A percentile compares a stretch with the other conserved stretches of the same genome.
Evolutionary conservation across 78 protist species (phyloP).

Genomic region (Cyanophora paradoxa): DNA sequence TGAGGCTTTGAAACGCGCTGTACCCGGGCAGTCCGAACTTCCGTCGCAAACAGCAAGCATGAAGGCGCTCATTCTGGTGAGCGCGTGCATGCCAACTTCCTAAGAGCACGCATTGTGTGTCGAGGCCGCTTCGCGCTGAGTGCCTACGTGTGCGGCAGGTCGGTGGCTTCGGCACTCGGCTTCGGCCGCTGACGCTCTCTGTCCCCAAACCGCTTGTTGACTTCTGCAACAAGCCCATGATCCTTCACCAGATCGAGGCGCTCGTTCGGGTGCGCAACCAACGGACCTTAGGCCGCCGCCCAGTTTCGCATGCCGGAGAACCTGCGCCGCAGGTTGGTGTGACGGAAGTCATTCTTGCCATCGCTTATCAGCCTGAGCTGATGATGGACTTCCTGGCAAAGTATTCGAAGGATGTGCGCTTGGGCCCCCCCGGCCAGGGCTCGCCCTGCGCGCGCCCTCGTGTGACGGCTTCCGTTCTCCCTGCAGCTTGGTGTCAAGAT

Average conservation of each 20-base stretch:
- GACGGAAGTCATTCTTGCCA: constrained; percentile 81
- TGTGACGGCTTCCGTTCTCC: too few species aligned
- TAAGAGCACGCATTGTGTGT: too few species aligned
- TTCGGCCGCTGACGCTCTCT: constrained; percentile 90
- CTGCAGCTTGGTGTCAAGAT: constrained; percentile 57
- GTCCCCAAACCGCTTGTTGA: constrained; percentile 90
- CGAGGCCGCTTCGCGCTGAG: too few species aligned
- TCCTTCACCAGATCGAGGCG: constrained; percentile 85
- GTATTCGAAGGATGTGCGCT: background rate
- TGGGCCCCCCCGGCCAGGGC: too few species aligned
- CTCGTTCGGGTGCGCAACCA: too few species aligned
- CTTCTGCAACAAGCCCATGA: constrained; percentile 85
- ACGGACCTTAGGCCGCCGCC: too few species aligned
- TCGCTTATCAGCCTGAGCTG: constrained; percentile 74
- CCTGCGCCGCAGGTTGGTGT: constrained; percentile 70
- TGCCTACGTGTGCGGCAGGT: too few species aligned
- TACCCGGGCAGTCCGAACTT: too few species aligned
- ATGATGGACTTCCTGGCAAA: constrained; percentile 40
- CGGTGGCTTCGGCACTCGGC: constrained; percentile 90
- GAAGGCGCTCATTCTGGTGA: constrained; percentile 94
- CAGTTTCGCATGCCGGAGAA: background rate
- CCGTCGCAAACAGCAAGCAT: too few species aligned
- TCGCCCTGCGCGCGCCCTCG: too few species aligned
- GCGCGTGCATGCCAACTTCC: constrained; percentile 72
- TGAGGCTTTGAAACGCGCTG: too few species aligned